A percentile compares a stretch with the other conserved stretches of the same genome.
phyloP scores from a whole-genome alignment of 495 filamentous ascomycete species.

The Aspergillus taichungensis region DNA sequence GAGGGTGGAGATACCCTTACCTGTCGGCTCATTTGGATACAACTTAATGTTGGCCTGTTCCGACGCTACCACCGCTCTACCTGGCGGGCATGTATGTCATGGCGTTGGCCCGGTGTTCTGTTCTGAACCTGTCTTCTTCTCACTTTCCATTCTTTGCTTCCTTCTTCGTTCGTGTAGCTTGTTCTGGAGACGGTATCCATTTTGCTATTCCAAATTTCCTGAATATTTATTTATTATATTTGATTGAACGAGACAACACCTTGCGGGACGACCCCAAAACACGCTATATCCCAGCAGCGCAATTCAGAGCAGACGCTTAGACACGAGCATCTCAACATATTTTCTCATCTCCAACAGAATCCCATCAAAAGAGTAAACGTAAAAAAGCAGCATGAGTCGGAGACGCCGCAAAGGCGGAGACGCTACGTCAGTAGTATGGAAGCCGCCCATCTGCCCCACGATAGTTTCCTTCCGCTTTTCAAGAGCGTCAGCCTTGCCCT shows the following conservation, averaged over 20 bases:
- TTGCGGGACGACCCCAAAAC: background rate
- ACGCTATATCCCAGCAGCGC: background rate
- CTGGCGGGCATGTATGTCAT: slow-evolving; percentile 11
- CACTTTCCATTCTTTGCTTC: slow-evolving; percentile 2
- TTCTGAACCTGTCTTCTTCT: background rate
- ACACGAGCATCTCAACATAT: too few species aligned
- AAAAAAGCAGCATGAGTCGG: too few species aligned
- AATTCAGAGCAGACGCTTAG: too few species aligned
- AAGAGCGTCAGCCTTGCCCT: too few species aligned
- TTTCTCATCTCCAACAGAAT: too few species aligned
- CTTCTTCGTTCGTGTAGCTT: slow-evolving; percentile 4
- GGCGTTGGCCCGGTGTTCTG: slow-evolving; percentile 13
- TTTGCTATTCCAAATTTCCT: slow-evolving; percentile 1
- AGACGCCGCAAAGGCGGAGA: too few species aligned
- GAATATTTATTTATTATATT: background rate
- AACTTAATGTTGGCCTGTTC: slow-evolving; percentile 4
- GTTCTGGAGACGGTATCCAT: slow-evolving; percentile 7
- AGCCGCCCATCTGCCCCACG: too few species aligned
- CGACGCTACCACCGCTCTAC: slow-evolving; percentile 1
- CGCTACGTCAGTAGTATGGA: too few species aligned
- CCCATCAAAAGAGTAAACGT: too few species aligned
- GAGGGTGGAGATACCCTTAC: background rate
- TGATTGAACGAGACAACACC: too few species aligned
- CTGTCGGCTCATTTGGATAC: slow-evolving; percentile 1
- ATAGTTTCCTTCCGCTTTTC: too few species aligned